phyloP scores from a whole-genome alignment of 345 rosid species.

The Psidium friedrichsthalianum region DNA sequence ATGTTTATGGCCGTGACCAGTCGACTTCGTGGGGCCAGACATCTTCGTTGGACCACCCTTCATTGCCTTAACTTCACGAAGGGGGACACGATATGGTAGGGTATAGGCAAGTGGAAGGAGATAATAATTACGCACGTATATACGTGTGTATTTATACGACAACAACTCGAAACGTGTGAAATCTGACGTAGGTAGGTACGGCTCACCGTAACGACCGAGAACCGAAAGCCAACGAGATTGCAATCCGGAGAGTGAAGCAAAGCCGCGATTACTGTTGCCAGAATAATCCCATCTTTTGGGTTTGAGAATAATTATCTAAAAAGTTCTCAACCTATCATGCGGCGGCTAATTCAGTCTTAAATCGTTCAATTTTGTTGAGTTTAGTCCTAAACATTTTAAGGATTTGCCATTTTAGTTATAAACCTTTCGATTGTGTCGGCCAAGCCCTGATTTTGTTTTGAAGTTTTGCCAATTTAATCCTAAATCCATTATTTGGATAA shows the following conservation, averaged over 20 bases:
- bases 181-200: not conserved
- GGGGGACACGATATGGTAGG: not conserved
- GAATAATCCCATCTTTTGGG: not conserved
- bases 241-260: fast-evolving
- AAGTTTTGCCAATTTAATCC: too few relatives aligned
- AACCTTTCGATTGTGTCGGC: too few relatives aligned
- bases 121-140: not conserved
- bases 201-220: not conserved
- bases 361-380: too few relatives aligned
- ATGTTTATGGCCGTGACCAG: not conserved
- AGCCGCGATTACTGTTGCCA: not conserved
- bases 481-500: too few relatives aligned
- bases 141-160: too few relatives aligned
- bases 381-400: too few relatives aligned
- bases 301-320: too few relatives aligned
- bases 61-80: not conserved
- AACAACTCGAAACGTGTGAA: not conserved
- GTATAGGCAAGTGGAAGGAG: not conserved
- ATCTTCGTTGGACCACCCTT: not conserved
- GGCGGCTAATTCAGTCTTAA: too few relatives aligned
- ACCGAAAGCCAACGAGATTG: fast-evolving
- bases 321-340: too few relatives aligned
- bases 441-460: too few relatives aligned
- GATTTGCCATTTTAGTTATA: too few relatives aligned
- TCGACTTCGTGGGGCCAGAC: not conserved